Base-by-base conservation (phyloP, 2,329 filamentous ascomycete species). In the Aspergillus glaucus region DNA sequence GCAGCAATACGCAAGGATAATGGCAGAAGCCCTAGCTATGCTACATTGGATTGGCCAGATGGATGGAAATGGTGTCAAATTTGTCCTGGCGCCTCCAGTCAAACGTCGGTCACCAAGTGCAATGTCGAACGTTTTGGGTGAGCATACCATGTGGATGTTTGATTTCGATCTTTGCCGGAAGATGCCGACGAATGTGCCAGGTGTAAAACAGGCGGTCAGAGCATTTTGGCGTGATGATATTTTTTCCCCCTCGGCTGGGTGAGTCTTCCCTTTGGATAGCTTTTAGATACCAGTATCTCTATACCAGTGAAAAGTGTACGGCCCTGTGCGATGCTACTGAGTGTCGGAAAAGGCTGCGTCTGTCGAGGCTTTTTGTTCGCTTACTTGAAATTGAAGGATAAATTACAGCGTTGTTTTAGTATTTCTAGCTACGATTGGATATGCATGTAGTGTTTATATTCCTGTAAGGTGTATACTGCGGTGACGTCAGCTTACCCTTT, bases 21-120 rank as follows among this genome's bases (percentile, higher is more conserved):
- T 82, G 70, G 79, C 73, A 0, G 69, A 76, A 4, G 67, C 72
- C 0, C 66, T 82, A 0, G 77, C 79, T 0, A 63, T 75, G 2
- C 62, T 81, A 44, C 73, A 79, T 50, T 82, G 76, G 78, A 41
- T 55, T 1, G 72, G 66, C 0, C 51, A 62, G 9, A 57, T 79
- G 0, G 78, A 82, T 51, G 79, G 71, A 1, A 75, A 75, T 32
- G 78, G 80, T 42, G 68, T 82, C 2, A 76, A 82, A 44, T 81
- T 80, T 54, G 79, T 82, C 0, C 68, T 82, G 2, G 66, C 59
- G 0, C 48, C 58, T 4, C 52, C 51, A 3, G 45, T 48, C 3
- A 43, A 7, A 4, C 2, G 34, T 4, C 21, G 44, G 6, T 26
- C 44, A 37, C 12, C 44, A 39, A 3, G 34, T 9, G 24, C 50